phyloP scores from a whole-genome alignment of 2,329 filamentous ascomycete genomes.

The Fusarium sp. region DNA sequence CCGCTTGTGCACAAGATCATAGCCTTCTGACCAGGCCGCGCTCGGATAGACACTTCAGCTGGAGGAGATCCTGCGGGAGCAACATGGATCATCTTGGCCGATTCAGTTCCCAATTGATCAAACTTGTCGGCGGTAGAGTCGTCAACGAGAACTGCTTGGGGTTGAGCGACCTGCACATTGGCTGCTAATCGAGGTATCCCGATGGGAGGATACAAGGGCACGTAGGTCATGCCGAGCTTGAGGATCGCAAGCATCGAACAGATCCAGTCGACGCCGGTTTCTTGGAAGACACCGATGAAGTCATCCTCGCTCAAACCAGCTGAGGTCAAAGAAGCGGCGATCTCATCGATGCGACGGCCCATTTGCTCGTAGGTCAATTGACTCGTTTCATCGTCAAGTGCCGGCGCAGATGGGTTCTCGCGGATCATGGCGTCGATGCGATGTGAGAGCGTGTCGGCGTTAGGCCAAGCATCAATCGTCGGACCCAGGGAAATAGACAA shows the following conservation, averaged over 20 bases:
- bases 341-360: neutral
- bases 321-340: neutral
- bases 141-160: constrained; percentile 5
- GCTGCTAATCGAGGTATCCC: neutral
- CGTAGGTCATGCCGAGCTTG: constrained; percentile 4
- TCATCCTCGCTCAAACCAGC: neutral
- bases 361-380: neutral
- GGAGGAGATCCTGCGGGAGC: neutral
- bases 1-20: constrained; percentile 25
- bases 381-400: neutral
- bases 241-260: constrained; percentile 10
- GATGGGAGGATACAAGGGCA: constrained; percentile 5
- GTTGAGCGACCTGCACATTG: constrained; percentile 2
- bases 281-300: constrained; percentile 6
- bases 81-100: neutral
- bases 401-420: neutral
- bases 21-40: neutral
- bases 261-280: neutral
- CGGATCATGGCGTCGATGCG: neutral
- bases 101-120: neutral
- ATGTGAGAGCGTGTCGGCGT: neutral
- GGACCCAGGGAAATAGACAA: neutral
- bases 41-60: neutral
- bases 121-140: neutral
- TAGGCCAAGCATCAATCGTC: neutral